Conservation (phyloP, 192 early-diverging fungal species). For the Dissophora globulifera region DNA sequence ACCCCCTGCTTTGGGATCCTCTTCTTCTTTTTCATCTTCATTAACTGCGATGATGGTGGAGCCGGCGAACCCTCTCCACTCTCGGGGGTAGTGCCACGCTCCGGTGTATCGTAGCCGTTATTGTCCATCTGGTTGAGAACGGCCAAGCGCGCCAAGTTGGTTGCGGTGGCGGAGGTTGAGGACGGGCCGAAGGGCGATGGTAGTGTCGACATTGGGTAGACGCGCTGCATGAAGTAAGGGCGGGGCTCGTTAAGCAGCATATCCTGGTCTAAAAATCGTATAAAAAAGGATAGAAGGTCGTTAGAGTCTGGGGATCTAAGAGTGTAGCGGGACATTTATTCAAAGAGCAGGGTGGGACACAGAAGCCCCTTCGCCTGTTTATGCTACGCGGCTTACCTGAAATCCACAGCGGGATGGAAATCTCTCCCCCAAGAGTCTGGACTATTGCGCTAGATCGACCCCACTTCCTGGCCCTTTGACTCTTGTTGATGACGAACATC, state of each 20-base stretch:
- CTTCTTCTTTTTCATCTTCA: slow-evolving; percentile 16
- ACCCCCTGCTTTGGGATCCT: background rate
- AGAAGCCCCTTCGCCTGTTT: background rate
- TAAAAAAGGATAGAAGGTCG: too few relatives aligned
- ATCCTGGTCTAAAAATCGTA: slow-evolving; percentile 31
- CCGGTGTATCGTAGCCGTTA: slow-evolving; percentile 24
- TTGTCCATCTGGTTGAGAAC: slow-evolving; percentile 25
- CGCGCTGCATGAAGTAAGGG: slow-evolving; percentile 23
- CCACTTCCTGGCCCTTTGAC: slow-evolving; percentile 43
- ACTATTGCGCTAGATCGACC: slow-evolving; percentile 13
- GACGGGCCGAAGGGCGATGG: background rate
- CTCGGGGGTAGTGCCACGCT: slow-evolving; percentile 48
- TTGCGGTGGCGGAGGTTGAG: background rate
- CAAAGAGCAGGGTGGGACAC: too few relatives aligned
- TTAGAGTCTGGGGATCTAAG: too few relatives aligned
- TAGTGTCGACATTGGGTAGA: slow-evolving; percentile 10
- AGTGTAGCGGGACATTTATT: too few relatives aligned
- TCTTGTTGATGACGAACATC: slow-evolving; percentile 37
- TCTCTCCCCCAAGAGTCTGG: slow-evolving; percentile 39
- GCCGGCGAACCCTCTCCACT: slow-evolving; percentile 34
- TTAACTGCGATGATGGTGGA: background rate
- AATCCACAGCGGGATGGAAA: slow-evolving; percentile 38
- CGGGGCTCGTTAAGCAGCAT: slow-evolving; percentile 47
- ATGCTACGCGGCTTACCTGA: slow-evolving; percentile 17
- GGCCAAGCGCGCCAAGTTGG: slow-evolving; percentile 15